Evolutionary conservation across 805 yeast genomes (phyloP), one percentile per base, ranked within the genome.

Genomic region (Teunomyces stri): DNA sequence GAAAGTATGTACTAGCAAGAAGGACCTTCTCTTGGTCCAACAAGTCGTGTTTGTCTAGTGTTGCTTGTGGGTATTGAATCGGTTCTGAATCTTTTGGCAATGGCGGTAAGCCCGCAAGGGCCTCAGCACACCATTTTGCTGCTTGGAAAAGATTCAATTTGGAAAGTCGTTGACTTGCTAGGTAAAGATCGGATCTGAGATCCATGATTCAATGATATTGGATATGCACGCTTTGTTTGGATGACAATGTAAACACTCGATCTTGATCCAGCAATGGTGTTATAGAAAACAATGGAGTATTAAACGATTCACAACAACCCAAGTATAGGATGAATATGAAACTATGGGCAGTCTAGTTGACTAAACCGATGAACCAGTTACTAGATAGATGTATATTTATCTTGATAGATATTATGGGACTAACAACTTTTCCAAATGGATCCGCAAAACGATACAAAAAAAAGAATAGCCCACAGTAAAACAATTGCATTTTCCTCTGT

Each of bases 81-180:
- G 50, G 62, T 45, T 39, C 45, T 27, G 44, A 9, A n/a, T 25
- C 39, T n/a, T 33, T 33, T 10, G 43, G 36, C 6, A 45, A n/a
- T 9, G 41, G 46, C 16, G 59, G 61, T 51, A 87, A 66, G 0
- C 92, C 95, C 55, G 75, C 77, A 16, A 86, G 68, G 1, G 96
- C 96, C 58, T 89, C 96, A 2, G 89, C 83, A 47, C 71, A 75
- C 96, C 96, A 90, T 69, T 88, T 88, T 3, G 96, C 81, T 0
- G 90, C 83, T 44, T 81, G 82, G 57, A 76, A 75, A 10, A 89
- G 70, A 49, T 86, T 81, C 50, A 88, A 69, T 29, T 79, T 77
- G 1, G 80, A 62, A 15, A 89, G 69, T 3, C 71, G 68, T 16
- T 55, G 55, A 31, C 62, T 59, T 11, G 75, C 66, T 6, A 51